Evolutionary conservation across 805 yeast genomes (phyloP).

Genomic region (Wickerhamomyces subpelliculosus): DNA sequence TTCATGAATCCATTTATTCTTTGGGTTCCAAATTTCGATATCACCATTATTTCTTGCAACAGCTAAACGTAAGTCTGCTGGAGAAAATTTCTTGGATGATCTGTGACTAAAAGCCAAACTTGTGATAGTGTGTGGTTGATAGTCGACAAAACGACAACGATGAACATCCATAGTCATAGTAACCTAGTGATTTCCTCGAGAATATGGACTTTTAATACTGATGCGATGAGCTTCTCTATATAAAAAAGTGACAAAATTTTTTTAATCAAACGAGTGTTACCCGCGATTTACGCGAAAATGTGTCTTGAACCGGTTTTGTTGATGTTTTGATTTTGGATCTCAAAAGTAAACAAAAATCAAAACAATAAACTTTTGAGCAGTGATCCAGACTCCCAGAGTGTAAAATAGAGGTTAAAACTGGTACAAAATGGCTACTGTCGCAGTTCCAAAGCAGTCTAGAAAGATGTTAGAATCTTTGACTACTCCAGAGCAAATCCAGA

Average conservation of each 20-base stretch:
- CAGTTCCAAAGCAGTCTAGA: constrained; percentile 7
- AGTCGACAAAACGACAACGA: constrained; percentile 88
- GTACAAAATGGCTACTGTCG: constrained; percentile 8
- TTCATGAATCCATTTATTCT: constrained; percentile 77
- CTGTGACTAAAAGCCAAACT: constrained; percentile 69
- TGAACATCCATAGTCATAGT: constrained; percentile 37
- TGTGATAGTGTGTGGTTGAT: constrained; percentile 77
- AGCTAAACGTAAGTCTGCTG: constrained; percentile 65
- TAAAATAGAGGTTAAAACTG: neutral
- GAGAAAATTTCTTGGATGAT: constrained; percentile 40
- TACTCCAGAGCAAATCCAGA: constrained; percentile 30
- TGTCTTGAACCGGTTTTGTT: neutral
- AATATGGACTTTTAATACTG: neutral
- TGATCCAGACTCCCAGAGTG: too few relatives aligned
- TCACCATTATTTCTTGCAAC: constrained; percentile 93
- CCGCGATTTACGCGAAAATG: neutral
- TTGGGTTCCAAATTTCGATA: constrained; percentile 92
- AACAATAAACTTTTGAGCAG: too few relatives aligned
- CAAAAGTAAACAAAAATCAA: neutral
- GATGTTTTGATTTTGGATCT: neutral
- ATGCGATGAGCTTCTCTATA: constrained; percentile 6
- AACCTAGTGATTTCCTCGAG: neutral
- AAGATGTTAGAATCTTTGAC: constrained; percentile 11
- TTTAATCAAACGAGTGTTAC: neutral
- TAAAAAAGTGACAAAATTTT: neutral